Base-by-base conservation (phyloP, 2,329 filamentous ascomycete species). In the Colletotrichum sp. region DNA sequence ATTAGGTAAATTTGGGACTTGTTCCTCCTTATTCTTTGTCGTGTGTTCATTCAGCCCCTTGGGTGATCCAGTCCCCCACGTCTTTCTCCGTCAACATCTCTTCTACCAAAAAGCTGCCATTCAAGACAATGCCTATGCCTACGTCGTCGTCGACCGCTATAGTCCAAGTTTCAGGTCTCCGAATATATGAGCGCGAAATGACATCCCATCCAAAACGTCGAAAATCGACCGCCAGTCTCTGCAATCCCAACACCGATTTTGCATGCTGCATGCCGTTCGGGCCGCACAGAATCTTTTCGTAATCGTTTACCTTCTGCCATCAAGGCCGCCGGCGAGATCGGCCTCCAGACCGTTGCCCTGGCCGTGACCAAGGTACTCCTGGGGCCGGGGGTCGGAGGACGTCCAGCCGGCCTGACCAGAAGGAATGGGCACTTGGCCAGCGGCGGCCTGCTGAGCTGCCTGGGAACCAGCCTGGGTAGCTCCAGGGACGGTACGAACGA, bases 271-370 rank as follows among this genome's bases (percentile, higher is more conserved):
- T 44, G 65, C 65, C 60, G 16, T 10, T 34, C 8, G 39, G 48
- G 55, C 48, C 70, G 24, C 59, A 48, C 12, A 44, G 24, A 34
- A 22, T 13, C n/a, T 13, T 9, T 63, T 16, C 9, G 13, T 13
- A 26, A 59, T 3, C 13, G 12, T 74, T 75, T 76, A 80, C 76
- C 79, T 79, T 68, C 82, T 78, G 75, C 80, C 88, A 81, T 93
- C 92, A 80, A 93, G 88, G 24, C 92, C 90, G 32, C 88, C 89
- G 34, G 90, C 90, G 55, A 93, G 86, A 76, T 93, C 91, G 32
- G 89, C 90, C 84, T 93, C 91, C 24, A 93, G 85, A 6, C 88
- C 88, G 57, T 86, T 86, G 60, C 85, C 84, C 44, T 88, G 87
- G 63, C 85, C 34, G 34, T 64, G 62, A 13, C 62, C 83, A 34